These are phyloP conservation scores for Bruguiera hainesii DNA, from an alignment of 441 rosid species.

Conservation along the genomic window DNA sequence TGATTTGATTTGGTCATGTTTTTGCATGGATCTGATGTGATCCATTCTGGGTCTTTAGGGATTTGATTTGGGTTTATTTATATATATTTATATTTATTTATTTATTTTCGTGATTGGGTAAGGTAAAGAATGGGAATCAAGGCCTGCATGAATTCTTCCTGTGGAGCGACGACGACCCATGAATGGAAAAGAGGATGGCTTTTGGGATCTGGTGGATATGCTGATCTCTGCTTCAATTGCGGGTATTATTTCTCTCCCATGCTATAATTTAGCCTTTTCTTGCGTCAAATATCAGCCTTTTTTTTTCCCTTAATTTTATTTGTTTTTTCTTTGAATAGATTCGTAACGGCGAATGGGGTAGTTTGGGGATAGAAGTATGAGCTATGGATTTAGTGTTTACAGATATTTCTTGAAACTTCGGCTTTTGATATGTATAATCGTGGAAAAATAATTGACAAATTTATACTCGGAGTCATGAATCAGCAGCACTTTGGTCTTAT, in stretches of 20 bases:
- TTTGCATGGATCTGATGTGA: constrained; percentile 21
- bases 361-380: constrained; percentile 11
- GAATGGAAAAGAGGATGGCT: constrained; percentile 94
- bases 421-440: background rate
- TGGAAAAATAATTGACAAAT: background rate
- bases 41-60: constrained; percentile 30
- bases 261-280: constrained; percentile 12
- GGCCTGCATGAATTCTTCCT: constrained; percentile 84
- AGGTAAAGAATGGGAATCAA: constrained; percentile 41
- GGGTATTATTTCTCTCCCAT: constrained; percentile 50
- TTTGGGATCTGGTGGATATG: constrained; percentile 76
- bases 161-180: constrained; percentile 43
- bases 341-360: constrained; percentile 7
- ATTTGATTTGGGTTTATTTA: constrained; percentile 24
- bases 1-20: constrained; percentile 32
- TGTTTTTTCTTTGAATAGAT: background rate
- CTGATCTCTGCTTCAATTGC: constrained; percentile 80
- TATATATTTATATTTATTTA: constrained; percentile 6
- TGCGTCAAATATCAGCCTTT: background rate
- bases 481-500: too few relatives aligned
- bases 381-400: background rate
- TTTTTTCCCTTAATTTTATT: background rate
- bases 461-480: too few relatives aligned
- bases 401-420: background rate
- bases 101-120: background rate